phyloP scores from a whole-genome alignment of 2,329 filamentous ascomycete genomes.

The Chrysosphaeria jannelii region DNA sequence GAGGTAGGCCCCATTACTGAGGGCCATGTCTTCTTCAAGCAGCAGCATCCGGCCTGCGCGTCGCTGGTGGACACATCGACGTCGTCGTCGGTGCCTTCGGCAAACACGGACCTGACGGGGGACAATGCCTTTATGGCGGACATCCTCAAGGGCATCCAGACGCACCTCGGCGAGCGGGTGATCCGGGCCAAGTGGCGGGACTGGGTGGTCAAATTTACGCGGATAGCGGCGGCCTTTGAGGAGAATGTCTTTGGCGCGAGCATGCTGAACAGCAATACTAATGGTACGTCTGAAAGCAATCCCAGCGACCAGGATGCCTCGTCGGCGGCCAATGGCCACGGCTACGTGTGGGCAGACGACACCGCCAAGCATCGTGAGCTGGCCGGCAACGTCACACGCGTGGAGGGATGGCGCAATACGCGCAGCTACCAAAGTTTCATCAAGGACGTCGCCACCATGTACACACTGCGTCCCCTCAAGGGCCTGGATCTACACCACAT shows the following conservation, averaged over 20 bases:
- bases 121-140: slow-evolving; percentile 74
- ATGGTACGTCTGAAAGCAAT: slow-evolving; percentile 1
- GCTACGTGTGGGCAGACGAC: slow-evolving; percentile 85
- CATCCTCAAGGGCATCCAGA: slow-evolving; percentile 53
- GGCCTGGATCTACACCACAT: slow-evolving; percentile 74
- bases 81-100: slow-evolving; percentile 11
- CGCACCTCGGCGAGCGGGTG: slow-evolving; percentile 65
- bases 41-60: slow-evolving; percentile 33
- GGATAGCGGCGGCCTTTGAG: slow-evolving; percentile 79
- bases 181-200: slow-evolving; percentile 80
- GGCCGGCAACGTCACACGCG: slow-evolving; percentile 67
- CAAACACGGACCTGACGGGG: slow-evolving; percentile 39
- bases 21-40: slow-evolving; percentile 63
- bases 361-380: slow-evolving; percentile 54
- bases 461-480: slow-evolving; percentile 36
- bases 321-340: slow-evolving; percentile 38
- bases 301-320: slow-evolving; percentile 23
- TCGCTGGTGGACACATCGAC: slow-evolving; percentile 13
- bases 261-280: slow-evolving; percentile 27
- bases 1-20: slow-evolving; percentile 59
- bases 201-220: slow-evolving; percentile 82
- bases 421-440: slow-evolving; percentile 90
- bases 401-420: slow-evolving; percentile 91
- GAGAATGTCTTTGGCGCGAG: slow-evolving; percentile 86
- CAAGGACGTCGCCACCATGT: slow-evolving; percentile 39